Evolutionary conservation across 352 stramenopile species (phyloP).

Genomic region (Globisporangium recalcitrans): DNA sequence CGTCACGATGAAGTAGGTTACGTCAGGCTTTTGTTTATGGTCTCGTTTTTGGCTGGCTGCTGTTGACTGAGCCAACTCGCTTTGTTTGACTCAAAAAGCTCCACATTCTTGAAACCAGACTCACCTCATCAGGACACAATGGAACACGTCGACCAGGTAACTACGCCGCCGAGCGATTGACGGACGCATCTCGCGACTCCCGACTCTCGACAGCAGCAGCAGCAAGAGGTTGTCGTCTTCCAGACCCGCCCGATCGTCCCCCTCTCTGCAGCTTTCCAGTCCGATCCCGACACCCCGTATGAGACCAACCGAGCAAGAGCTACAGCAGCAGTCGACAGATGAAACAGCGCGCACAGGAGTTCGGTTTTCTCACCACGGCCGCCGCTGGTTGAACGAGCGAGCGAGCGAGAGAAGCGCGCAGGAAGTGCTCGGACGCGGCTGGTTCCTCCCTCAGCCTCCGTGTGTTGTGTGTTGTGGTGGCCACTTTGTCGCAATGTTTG

Average conservation of each 20-base stretch:
- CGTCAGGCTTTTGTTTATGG: conserved; percentile 2
- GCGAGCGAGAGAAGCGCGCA: neutral
- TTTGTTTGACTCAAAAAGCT: neutral
- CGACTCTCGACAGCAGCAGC: neutral
- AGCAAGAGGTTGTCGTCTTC: neutral
- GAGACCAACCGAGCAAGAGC: no score
- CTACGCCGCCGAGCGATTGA: neutral
- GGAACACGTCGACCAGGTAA: conserved; percentile 23
- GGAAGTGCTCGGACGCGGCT: neutral
- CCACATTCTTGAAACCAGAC: conserved; percentile 16
- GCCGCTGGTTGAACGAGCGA: neutral
- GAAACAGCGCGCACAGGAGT: neutral
- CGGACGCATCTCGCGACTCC: neutral
- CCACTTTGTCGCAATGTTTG: conserved; percentile 10
- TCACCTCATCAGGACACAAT: conserved; percentile 20
- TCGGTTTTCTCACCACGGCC: neutral
- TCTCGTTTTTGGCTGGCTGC: conserved; percentile 6
- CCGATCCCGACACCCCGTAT: no score
- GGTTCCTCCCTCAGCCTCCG: neutral
- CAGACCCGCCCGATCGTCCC: neutral
- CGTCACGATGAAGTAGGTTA: neutral
- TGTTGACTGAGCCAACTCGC: conserved; percentile 1
- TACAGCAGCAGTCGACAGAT: no score
- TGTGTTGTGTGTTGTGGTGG: conserved; percentile 8
- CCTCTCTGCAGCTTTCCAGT: neutral